Base-by-base conservation (phyloP, 2,329 filamentous ascomycete species). In the Ophiostoma perfectum region DNA sequence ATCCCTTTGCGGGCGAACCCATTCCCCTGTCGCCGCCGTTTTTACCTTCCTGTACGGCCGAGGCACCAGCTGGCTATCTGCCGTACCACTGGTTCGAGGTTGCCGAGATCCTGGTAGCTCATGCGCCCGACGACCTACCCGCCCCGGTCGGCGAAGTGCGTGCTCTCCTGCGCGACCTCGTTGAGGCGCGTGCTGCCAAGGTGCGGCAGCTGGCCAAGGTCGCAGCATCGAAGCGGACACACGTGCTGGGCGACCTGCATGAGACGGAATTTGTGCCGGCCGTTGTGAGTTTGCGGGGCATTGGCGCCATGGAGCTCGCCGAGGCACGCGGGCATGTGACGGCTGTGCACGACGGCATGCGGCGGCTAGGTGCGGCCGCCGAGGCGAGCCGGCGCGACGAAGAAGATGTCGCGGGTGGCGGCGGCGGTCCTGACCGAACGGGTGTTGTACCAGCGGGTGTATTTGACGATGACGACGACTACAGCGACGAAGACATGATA, bases 31-130 rank as follows among this genome's bases (percentile, higher is more conserved):
- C 88, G 0, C 86, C 93, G 4, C 94, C 94, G 0, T 97, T 97
- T 76, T 79, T 96, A 1, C 86, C 87, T 0, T 88, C 89, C 16
- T 92, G 90, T 72, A 93, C 90, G 0, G 86, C 89, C 27, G 81
- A 86, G 64, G 86, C 90, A 1, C 87, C 89, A 8, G 80, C 87
- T 0, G 87, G 88, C 55, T 86, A 88, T 14, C 81, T 99, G 44
- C 95, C 95, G 0, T 98, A 96, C 76, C 94, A 98, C 80, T 99
- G 94, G 93, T 85, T 96, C 58, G 95, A 98, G 79, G 80, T 98
- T 8, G 89, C 90, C 18, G 93, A 97, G 78, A 88, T 96, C 76
- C 81, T 99, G 63, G 85, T 99, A 2, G 90, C 93, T 64, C 90
- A 92, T 68, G 93, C 93, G 4, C 84, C 86, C 39, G 93, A 97